Evolutionary conservation across 2,329 filamentous ascomycete genomes (phyloP), one percentile per base, ranked within the genome.

Genomic region (Stachybotrys chlorohalonatus): DNA sequence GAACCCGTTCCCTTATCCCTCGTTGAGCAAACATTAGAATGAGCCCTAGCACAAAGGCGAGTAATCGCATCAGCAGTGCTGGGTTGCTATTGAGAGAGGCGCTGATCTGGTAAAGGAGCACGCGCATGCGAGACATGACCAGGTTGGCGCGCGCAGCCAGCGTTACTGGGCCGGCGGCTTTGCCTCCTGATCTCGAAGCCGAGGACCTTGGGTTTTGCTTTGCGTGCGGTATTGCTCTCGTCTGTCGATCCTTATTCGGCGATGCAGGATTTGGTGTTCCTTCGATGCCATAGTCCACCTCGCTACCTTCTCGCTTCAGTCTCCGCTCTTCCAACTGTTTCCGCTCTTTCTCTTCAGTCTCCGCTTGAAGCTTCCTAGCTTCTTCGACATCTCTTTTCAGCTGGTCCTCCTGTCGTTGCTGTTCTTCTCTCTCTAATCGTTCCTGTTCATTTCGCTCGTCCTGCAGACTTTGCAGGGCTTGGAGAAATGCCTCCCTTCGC

Each of bases 401-500:
- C 57, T 80, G 71, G 54, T 85, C 82, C 58, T 85, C 81, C 54
- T 83, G 79, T 30, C 73, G 72, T 53, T 75, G 71, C 55, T 73
- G 73, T 63, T 77, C 85, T 72, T 79, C 87, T 62, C 62, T 84
- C 67, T 79, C 89, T 73, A 66, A 79, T 56, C 83, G 76, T 60
- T 86, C 84, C n/a, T 85, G 83, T 57, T 86, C 83, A 54, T 86
- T 80, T 64, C 89, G 89, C 65, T 96, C 92, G 60, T 96, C 91
- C 62, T 88, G 87, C 32, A 97, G 75, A 53, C 84, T 86, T 66
- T 95, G 84, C 15, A 97, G 77, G 5, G 92, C 93, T 62, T 93
- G 87, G 15, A 95, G 73, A 68, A 97, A 96, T 1, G 89, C 86
- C 63, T 97, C 90, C 58, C 90, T 85, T 49, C 90, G 83, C 73